phyloP scores from a whole-genome alignment of 2,329 filamentous ascomycete species.

The Gaeumannomyces tritici region DNA sequence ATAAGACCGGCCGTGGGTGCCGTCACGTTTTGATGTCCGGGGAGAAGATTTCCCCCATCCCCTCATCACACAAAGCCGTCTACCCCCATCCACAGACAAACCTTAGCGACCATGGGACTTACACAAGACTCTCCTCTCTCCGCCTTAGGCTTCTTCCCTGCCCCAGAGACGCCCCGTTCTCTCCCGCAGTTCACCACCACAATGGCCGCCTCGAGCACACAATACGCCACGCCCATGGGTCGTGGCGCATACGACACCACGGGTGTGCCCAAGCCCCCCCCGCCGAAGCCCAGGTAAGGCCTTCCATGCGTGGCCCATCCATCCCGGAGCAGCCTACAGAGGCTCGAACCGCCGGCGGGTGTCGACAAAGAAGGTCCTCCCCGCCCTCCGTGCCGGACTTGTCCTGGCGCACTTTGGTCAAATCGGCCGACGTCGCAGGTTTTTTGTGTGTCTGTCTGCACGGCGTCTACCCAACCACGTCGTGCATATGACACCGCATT shows the following conservation, averaged over 20 bases:
- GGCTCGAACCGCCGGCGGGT: background rate
- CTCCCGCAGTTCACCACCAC: background rate
- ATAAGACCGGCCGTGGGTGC: too few relatives aligned
- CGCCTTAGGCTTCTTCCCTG: too few relatives aligned
- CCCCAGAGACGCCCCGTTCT: background rate
- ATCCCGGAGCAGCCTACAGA: background rate
- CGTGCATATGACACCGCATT: background rate
- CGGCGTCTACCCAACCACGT: background rate
- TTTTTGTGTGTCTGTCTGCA: background rate
- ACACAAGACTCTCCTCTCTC: too few relatives aligned
- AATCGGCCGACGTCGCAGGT: background rate
- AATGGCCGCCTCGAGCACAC: background rate
- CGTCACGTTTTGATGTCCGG: too few relatives aligned
- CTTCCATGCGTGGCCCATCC: background rate
- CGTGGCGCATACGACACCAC: constrained; percentile 5
- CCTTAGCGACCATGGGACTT: too few relatives aligned
- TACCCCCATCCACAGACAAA: too few relatives aligned
- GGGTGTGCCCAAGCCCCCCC: constrained; percentile 4
- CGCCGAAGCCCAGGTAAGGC: constrained; percentile 6
- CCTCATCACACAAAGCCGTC: too few relatives aligned
- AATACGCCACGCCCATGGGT: constrained; percentile 3
- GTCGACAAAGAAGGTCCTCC: too few relatives aligned
- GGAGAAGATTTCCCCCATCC: too few relatives aligned
- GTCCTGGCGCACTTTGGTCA: background rate
- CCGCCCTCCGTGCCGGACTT: background rate